Evolutionary conservation across 2,329 filamentous ascomycete species (phyloP).

Genomic region (Fusarium sp.): DNA sequence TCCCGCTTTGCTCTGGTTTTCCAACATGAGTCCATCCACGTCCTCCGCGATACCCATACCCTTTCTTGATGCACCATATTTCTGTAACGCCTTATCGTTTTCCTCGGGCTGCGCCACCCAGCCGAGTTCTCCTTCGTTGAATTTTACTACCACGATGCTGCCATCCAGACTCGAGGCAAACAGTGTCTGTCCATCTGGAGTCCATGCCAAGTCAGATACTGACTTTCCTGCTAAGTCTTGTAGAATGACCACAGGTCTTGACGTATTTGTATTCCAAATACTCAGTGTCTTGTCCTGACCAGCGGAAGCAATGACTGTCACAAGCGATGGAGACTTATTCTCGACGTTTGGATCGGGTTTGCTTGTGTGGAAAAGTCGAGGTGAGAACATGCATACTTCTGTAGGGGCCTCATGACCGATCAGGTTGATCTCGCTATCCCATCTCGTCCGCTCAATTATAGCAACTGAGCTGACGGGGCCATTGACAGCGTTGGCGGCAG

Average conservation of each 20-base stretch:
- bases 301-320: slow-evolving; percentile 96
- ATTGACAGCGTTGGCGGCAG: slow-evolving; percentile 96
- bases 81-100: slow-evolving; percentile 92
- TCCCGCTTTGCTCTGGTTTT: slow-evolving; percentile 91
- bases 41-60: slow-evolving; percentile 93
- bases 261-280: slow-evolving; percentile 97
- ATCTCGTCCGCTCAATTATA: slow-evolving; percentile 90
- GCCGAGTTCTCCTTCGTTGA: slow-evolving; percentile 88
- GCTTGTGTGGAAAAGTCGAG: slow-evolving; percentile 82
- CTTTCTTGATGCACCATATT: slow-evolving; percentile 89
- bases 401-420: slow-evolving; percentile 98
- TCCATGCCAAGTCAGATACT: slow-evolving; percentile 94
- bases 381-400: slow-evolving; percentile 97
- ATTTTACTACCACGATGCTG: slow-evolving; percentile 83
- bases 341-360: slow-evolving; percentile 70
- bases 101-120: slow-evolving; percentile 88
- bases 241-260: slow-evolving; percentile 87
- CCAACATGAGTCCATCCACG: slow-evolving; percentile 85
- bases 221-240: slow-evolving; percentile 92
- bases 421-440: slow-evolving; percentile 97
- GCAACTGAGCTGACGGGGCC: slow-evolving; percentile 97
- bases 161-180: slow-evolving; percentile 92
- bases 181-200: slow-evolving; percentile 87
- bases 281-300: slow-evolving; percentile 97
- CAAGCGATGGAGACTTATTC: slow-evolving; percentile 62